phyloP scores from a whole-genome alignment of 2,329 filamentous ascomycete species.

The Didymella keratinophila region DNA sequence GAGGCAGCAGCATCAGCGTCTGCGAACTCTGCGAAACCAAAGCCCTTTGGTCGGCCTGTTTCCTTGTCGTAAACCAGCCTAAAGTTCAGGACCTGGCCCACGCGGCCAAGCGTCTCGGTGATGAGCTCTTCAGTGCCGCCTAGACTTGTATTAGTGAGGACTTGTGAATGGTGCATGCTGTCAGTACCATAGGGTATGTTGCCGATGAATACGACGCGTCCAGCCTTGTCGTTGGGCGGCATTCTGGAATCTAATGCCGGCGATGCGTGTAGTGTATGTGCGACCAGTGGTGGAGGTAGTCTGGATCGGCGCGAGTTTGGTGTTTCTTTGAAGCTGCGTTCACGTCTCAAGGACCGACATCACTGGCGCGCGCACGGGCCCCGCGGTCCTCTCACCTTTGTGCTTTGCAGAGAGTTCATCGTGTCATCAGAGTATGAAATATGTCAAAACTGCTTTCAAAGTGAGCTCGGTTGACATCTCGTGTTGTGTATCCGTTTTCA shows the following conservation, averaged over 20 bases:
- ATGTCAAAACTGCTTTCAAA: no score
- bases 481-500: no score
- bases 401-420: neutral
- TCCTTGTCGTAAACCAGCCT: constrained; percentile 95
- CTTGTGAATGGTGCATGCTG: constrained; percentile 4
- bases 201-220: constrained; percentile 82
- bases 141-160: constrained; percentile 50
- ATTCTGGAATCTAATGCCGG: constrained; percentile 24
- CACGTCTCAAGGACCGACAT: constrained; percentile 9
- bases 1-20: constrained; percentile 92
- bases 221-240: constrained; percentile 68
- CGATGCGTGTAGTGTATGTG: neutral
- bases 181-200: constrained; percentile 82
- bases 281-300: neutral
- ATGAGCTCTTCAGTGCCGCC: constrained; percentile 97
- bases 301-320: constrained; percentile 4
- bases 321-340: constrained; percentile 9
- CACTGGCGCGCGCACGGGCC: constrained; percentile 16
- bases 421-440: no score
- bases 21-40: constrained; percentile 94
- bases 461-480: neutral
- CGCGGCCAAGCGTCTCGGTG: constrained; percentile 88
- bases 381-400: neutral
- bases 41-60: constrained; percentile 92
- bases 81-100: constrained; percentile 90